Evolutionary conservation across 345 rosid species (phyloP).

Genomic region (Kernera saxatilis): DNA sequence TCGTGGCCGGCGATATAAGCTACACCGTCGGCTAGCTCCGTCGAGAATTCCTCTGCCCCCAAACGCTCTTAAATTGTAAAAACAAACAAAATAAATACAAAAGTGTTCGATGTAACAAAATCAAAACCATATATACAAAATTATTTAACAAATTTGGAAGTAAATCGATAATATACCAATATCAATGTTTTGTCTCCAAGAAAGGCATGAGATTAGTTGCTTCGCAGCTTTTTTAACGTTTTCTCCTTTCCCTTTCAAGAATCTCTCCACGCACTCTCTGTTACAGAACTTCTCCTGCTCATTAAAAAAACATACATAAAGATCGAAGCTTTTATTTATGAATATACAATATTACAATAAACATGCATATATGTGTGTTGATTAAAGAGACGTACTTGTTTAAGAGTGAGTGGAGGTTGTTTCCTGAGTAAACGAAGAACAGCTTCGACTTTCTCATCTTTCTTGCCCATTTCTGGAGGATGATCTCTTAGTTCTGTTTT

Average conservation of each 20-base stretch:
- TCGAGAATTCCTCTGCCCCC: conserved; percentile 91
- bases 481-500: not conserved
- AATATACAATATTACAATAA: not conserved
- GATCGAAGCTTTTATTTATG: not conserved
- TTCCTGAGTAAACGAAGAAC: conserved; percentile 60
- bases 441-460: conserved; percentile 60
- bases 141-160: not conserved
- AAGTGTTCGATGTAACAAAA: not conserved
- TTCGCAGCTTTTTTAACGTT: conserved; percentile 82
- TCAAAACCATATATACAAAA: not conserved
- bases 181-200: conserved; percentile 78
- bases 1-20: conserved; percentile 92
- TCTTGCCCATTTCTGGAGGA: conserved; percentile 60
- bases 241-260: conserved; percentile 68
- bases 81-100: not conserved
- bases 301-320: not conserved
- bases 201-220: conserved; percentile 70
- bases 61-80: conserved; percentile 39
- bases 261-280: conserved; percentile 71
- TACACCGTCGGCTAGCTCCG: conserved; percentile 73
- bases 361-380: conserved; percentile 2
- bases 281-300: conserved; percentile 90
- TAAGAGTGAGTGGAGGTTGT: conserved; percentile 70
- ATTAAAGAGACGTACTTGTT: conserved; percentile 45
- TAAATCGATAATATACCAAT: conserved; percentile 39